These are phyloP conservation scores for Microdochium nivale DNA, from an alignment of 2,329 filamentous ascomycete genomes.

Conservation along the genomic window DNA sequence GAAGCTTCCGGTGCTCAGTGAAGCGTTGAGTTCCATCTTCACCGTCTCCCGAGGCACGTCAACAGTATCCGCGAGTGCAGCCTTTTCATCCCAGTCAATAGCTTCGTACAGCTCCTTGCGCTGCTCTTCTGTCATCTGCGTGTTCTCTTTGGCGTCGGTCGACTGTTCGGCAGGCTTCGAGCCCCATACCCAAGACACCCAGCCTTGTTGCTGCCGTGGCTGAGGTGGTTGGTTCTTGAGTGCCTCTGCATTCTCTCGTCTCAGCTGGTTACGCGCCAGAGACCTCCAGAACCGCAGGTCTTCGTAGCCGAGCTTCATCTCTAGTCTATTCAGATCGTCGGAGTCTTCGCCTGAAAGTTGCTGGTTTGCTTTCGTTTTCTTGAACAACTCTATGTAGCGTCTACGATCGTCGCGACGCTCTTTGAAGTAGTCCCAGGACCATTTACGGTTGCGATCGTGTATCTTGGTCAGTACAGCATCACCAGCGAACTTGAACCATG, in stretches of 20 bases:
- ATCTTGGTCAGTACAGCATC: constrained; percentile 88
- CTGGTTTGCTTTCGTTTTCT: constrained; percentile 75
- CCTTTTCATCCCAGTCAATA: constrained; percentile 98
- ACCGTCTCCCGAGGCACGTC: constrained; percentile 86
- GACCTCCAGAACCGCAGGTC: constrained; percentile 97
- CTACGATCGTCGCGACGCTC: constrained; percentile 85
- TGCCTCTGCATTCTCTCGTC: constrained; percentile 89
- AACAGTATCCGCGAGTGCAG: constrained; percentile 76
- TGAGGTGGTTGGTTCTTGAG: constrained; percentile 50
- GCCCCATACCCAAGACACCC: constrained; percentile 90
- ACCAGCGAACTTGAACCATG: constrained; percentile 88
- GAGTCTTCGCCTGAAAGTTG: constrained; percentile 63
- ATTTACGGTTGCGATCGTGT: constrained; percentile 82
- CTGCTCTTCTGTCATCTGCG: constrained; percentile 89
- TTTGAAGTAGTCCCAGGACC: constrained; percentile 94
- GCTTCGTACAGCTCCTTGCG: constrained; percentile 93
- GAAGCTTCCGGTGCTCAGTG: constrained; percentile 92
- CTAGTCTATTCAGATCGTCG: constrained; percentile 65
- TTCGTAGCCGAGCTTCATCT: constrained; percentile 86
- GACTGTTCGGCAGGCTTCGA: constrained; percentile 49
- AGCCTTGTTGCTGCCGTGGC: constrained; percentile 66
- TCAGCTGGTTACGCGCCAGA: constrained; percentile 83
- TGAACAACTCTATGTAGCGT: constrained; percentile 89
- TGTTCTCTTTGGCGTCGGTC: constrained; percentile 61
- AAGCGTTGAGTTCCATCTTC: constrained; percentile 87